Evolutionary conservation across 768 basidiomycete species (phyloP).

Genomic region (Naematelia aurantialba): DNA sequence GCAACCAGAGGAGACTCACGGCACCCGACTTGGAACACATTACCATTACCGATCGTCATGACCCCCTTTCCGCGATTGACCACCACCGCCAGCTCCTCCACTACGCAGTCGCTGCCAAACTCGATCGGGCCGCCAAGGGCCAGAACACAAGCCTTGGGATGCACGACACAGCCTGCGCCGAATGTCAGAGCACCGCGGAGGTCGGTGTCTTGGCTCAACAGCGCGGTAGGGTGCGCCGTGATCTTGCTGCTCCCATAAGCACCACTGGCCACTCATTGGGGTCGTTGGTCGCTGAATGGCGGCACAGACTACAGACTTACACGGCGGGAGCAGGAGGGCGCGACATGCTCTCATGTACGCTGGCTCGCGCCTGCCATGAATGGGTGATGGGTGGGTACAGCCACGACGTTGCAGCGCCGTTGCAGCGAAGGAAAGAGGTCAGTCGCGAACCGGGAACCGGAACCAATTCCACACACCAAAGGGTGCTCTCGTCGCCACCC

Average conservation of each 20-base stretch:
- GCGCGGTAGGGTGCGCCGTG: constrained; percentile 81
- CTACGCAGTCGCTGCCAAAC: constrained; percentile 79
- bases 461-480: too few species aligned
- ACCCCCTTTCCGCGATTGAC: constrained; percentile 73
- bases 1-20: constrained; percentile 57
- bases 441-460: too few species aligned
- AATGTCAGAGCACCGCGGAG: constrained; percentile 85
- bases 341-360: too few species aligned
- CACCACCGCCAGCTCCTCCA: constrained; percentile 86
- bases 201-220: constrained; percentile 90
- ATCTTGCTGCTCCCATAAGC: constrained; percentile 80
- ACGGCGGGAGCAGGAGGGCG: neutral
- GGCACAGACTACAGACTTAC: neutral
- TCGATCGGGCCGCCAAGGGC: constrained; percentile 86
- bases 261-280: constrained; percentile 49
- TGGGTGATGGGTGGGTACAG: too few species aligned
- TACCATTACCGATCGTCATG: constrained; percentile 90
- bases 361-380: too few species aligned
- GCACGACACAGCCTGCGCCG: constrained; percentile 80
- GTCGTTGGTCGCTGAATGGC: neutral
- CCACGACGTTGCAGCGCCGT: too few species aligned
- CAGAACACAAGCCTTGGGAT: constrained; percentile 90
- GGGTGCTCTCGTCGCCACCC: constrained; percentile 5
- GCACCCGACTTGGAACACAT: constrained; percentile 89
- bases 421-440: too few species aligned